Conservation (phyloP, 225 moss, liverwort and hornwort genomes). For the Antitrichia curtipendula region DNA sequence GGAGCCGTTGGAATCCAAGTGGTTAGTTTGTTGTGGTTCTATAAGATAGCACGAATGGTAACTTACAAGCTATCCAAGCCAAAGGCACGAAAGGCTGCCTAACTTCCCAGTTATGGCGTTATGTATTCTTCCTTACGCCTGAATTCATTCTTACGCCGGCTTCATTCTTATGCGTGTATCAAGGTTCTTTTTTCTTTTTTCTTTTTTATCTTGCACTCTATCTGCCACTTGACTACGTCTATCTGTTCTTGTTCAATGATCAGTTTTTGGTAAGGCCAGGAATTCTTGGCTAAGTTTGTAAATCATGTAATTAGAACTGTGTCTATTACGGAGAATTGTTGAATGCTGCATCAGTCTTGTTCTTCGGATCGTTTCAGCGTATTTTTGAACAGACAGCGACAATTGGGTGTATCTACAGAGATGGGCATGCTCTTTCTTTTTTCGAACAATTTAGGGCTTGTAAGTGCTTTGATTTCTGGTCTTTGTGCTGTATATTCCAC, state of each 20-base stretch:
- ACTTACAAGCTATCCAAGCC: slow-evolving; percentile 57
- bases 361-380: background rate
- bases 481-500: background rate
- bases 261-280: background rate
- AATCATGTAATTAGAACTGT: background rate
- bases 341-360: background rate
- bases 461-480: background rate
- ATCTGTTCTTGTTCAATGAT: background rate
- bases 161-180: background rate
- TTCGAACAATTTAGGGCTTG: background rate
- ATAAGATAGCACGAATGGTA: slow-evolving; percentile 79
- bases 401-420: background rate
- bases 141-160: background rate
- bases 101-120: background rate
- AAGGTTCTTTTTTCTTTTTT: background rate
- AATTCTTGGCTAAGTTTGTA: background rate
- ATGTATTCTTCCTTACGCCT: background rate
- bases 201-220: background rate
- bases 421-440: background rate
- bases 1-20: slow-evolving; percentile 88
- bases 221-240: background rate
- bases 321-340: background rate
- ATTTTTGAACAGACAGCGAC: background rate
- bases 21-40: slow-evolving; percentile 96
- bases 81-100: slow-evolving; percentile 23